Evolutionary conservation across 805 yeast genomes (phyloP).

Genomic region (Saccharomycopsis sp.): DNA sequence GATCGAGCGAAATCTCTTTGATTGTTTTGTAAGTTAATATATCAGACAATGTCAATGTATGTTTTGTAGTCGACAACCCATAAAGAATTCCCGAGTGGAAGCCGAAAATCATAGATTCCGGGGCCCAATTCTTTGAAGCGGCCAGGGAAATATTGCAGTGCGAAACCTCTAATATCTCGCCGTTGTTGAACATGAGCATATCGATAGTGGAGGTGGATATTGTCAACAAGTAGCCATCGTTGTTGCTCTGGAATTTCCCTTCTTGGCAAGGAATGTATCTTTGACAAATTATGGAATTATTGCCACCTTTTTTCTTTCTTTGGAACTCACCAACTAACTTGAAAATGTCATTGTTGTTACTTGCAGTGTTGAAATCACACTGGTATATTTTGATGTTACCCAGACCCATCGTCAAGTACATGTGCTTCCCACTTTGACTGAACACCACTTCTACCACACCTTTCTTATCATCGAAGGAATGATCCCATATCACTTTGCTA

Average conservation of each 20-base stretch:
- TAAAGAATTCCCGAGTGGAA: slow-evolving; percentile 13
- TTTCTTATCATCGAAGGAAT: too few relatives aligned
- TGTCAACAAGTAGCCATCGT: slow-evolving; percentile 10
- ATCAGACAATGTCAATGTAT: slow-evolving; percentile 3
- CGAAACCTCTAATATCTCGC: slow-evolving; percentile 10
- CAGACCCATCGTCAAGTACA: slow-evolving; percentile 4
- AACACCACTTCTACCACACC: slow-evolving; percentile 1
- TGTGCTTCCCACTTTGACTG: slow-evolving; percentile 7
- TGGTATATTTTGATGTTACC: slow-evolving; percentile 8
- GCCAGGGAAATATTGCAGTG: neutral
- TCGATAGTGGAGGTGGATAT: neutral
- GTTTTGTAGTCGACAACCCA: neutral
- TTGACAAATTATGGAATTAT: too few relatives aligned
- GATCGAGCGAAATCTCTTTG: slow-evolving; percentile 1
- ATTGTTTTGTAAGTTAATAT: neutral
- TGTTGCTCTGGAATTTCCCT: neutral
- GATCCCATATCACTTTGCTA: too few relatives aligned
- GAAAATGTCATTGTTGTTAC: too few relatives aligned
- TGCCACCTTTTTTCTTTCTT: neutral
- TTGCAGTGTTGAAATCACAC: neutral
- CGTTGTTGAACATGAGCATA: neutral
- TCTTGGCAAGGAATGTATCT: too few relatives aligned
- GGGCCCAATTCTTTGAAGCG: too few relatives aligned
- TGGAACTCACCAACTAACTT: neutral
- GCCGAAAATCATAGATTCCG: slow-evolving; percentile 1